phyloP scores from a whole-genome alignment of 768 basidiomycete genomes.

The Collybia sordida region DNA sequence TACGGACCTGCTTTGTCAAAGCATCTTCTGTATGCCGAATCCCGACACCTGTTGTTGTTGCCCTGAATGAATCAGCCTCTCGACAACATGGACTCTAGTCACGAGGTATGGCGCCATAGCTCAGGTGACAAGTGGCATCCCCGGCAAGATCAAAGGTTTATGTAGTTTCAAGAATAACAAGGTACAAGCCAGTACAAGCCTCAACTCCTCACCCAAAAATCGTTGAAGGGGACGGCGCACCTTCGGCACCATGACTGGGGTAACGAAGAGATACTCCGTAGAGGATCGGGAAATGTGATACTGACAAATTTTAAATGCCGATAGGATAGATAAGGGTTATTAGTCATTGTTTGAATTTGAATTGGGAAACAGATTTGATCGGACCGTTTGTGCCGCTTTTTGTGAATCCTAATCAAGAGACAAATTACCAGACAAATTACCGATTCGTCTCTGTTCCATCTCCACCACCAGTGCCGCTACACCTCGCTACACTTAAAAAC shows the following conservation, averaged over 20 bases:
- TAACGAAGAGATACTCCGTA: background rate
- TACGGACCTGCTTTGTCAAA: too few species aligned
- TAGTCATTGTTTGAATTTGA: conserved; percentile 3
- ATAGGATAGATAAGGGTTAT: background rate
- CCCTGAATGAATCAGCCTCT: conserved; percentile 1
- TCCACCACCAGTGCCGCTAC: background rate
- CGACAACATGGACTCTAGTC: background rate
- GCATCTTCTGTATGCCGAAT: too few species aligned
- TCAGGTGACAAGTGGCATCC: background rate
- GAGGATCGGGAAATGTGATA: background rate
- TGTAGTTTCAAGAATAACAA: too few species aligned
- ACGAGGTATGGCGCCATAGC: conserved; percentile 1
- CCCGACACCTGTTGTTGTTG: background rate
- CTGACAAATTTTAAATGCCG: background rate
- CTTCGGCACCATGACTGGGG: too few species aligned
- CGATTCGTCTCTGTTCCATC: background rate
- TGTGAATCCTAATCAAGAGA: background rate
- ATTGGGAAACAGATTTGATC: background rate
- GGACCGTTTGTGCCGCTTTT: conserved; percentile 1
- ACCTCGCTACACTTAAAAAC: background rate
- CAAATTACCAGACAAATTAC: background rate
- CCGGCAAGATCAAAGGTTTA: too few species aligned
- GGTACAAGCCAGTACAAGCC: too few species aligned
- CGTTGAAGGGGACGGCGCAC: too few species aligned
- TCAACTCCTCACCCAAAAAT: too few species aligned